phyloP scores from a whole-genome alignment of 441 rosid species.

The Hura crepitans region DNA sequence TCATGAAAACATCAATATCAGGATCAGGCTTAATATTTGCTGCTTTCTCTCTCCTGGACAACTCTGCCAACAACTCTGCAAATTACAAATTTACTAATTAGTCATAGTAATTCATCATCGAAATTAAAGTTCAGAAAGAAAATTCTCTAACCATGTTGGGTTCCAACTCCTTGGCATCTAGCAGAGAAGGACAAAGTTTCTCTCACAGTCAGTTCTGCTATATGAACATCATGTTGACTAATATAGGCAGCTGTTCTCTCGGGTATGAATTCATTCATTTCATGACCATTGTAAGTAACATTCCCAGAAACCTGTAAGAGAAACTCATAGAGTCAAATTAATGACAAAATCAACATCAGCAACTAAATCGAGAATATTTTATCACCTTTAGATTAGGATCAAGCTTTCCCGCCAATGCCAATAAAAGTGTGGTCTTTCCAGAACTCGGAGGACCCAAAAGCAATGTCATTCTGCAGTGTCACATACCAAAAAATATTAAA shows the following conservation, averaged over 20 bases:
- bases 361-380: not conserved
- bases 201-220: slow-evolving; percentile 29
- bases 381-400: slow-evolving; percentile 27
- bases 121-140: no score
- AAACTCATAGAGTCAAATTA: not conserved
- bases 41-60: slow-evolving; percentile 34
- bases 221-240: slow-evolving; percentile 29
- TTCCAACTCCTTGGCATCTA: slow-evolving; percentile 29
- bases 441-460: slow-evolving; percentile 41
- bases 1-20: slow-evolving; percentile 33
- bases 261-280: slow-evolving; percentile 26
- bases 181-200: slow-evolving; percentile 32
- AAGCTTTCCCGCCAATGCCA: slow-evolving; percentile 31
- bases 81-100: not conserved
- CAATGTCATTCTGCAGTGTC: slow-evolving; percentile 43
- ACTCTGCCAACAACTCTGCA: slow-evolving; percentile 33
- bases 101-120: not conserved
- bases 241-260: slow-evolving; percentile 30
- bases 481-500: not conserved
- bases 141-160: slow-evolving; percentile 20
- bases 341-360: not conserved
- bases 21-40: slow-evolving; percentile 37
- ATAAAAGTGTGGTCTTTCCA: slow-evolving; percentile 32
- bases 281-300: slow-evolving; percentile 29
- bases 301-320: slow-evolving; percentile 22